Base-by-base conservation (phyloP, 2,329 filamentous ascomycete species). In the Colletotrichum sp. region DNA sequence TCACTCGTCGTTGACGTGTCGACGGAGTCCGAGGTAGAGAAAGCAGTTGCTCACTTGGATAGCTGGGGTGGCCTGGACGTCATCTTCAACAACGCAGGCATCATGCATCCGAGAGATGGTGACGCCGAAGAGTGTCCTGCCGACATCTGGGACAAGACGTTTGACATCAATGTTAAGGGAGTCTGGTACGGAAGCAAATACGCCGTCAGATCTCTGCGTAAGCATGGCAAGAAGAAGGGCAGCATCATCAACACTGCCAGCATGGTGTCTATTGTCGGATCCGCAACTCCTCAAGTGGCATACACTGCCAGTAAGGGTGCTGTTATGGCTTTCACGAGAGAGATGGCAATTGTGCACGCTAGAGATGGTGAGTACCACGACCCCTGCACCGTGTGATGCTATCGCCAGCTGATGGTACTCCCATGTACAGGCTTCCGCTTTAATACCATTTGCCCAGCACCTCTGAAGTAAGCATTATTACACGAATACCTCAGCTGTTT, bases 111-210 rank as follows among this genome's bases (percentile, higher is more conserved):
- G 60, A 89, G 94, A 71, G 94, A 96, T 84, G 93, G 91, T 82
- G 93, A 95, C 84, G 95, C 96, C 64, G 88, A 98, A 83, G 91
- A 94, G 83, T 98, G 96, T 2, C 93, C 95, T 65, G 95, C 98
- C 87, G 92, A 92, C 80, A 96, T 98, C 88, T 98, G 96, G 96
- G 95, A 98, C 81, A 87, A 98, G 79, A 98, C 96, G 5, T 95
- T 98, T 77, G 93, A 92, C 83, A 98, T 98, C 89, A 98, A 98
- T 85, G 96, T 98, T 85, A 98, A 98, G 91, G 96, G 96, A 44
- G 96, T 98, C n/a, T 98, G 96, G 96, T 98, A 92, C 84, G 96
- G 96, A 76, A 94, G 93, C 90, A 98, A 98, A 90, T 95, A 98
- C 84, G 95, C 96, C 8, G 93, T 98, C 32, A 88, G 96, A 65